Evolutionary conservation across 352 stramenopile species (phyloP), one percentile per base, ranked within the genome.

Genomic region (Pythium utonaiense): DNA sequence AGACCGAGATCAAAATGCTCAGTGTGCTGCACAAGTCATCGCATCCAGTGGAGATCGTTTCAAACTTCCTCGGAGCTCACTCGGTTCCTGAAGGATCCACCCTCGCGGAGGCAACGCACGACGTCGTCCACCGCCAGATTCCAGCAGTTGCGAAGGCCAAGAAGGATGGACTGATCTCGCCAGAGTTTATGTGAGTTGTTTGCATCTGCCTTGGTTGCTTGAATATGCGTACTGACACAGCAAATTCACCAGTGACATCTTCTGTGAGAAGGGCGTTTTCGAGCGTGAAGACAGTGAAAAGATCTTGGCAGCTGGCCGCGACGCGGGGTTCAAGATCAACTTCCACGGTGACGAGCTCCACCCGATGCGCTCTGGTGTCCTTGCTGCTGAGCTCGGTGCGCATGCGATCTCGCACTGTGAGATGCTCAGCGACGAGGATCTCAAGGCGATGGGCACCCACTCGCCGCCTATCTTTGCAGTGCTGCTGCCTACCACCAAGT

Each of bases 231-330:
- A 17, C 25, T 44, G 24, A 51, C 27, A 5, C 19, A 14, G 0
- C 22, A 21, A 28, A 33, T 42, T 14, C 14, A 9, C 6, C 8
- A 82, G 69, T 42, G 78, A 95, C 49, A 81, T 90, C 27, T 95
- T 95, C 59, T 95, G 85, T 62, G 83, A 95, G 67, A 92, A 91
- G 63, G 80, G 81, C 0, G 83, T 95, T 4, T 95, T 93, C 42
- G 81, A 95, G 65, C 77, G 81, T 33, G 75, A 89, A 17, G 80
- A 93, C 45, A 88, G 73, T n/a, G 70, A 79, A 30, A 75, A 79
- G 36, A 93, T 95, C 62, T 60, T 95, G 21, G 70, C 80, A 27
- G 82, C 80, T 4, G 85, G 85, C 10, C 74, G 75, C 36, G 66
- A 78, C 8, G 73, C 77, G 38, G 85, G 85, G 19, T 69, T 95